Conservation (phyloP, 306 rosid species). For the Vigna hirtella region DNA sequence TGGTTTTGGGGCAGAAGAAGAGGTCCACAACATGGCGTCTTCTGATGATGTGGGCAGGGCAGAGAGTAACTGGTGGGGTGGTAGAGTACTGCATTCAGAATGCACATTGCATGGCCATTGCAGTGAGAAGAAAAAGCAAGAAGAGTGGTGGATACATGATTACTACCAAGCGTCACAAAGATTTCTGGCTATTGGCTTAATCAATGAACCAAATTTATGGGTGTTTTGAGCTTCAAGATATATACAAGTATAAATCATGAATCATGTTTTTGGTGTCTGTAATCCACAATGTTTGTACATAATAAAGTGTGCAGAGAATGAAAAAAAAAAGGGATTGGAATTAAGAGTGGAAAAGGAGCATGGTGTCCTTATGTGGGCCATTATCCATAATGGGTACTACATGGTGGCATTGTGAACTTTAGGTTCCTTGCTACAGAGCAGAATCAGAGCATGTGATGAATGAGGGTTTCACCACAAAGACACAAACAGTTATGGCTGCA, state of each 20-base stretch:
- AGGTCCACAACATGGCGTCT: constrained; percentile 87
- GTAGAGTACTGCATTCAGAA: constrained; percentile 91
- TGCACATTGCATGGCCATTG: constrained; percentile 94
- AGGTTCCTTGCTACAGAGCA: background rate
- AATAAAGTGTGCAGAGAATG: constrained; percentile 48
- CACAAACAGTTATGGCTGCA: background rate
- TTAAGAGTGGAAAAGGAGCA: constrained; percentile 45
- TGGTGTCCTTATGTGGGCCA: constrained; percentile 48
- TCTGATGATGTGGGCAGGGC: constrained; percentile 88
- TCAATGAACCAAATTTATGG: background rate
- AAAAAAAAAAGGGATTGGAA: constrained; percentile 24
- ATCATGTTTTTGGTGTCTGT: constrained; percentile 39
- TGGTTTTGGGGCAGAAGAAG: constrained; percentile 92
- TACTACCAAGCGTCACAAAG: constrained; percentile 94
- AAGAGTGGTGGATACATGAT: constrained; percentile 92
- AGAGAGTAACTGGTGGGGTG: constrained; percentile 55
- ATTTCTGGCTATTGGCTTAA: constrained; percentile 95
- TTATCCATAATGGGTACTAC: constrained; percentile 20
- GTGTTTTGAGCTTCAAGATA: constrained; percentile 24
- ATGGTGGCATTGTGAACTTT: constrained; percentile 13
- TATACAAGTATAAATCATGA: constrained; percentile 1
- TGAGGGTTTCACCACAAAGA: background rate
- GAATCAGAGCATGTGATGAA: background rate
- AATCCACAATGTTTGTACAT: constrained; percentile 55
- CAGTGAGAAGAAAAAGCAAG: constrained; percentile 85